phyloP scores from a whole-genome alignment of 2,329 filamentous ascomycete genomes.

The Camillea tinctor region DNA sequence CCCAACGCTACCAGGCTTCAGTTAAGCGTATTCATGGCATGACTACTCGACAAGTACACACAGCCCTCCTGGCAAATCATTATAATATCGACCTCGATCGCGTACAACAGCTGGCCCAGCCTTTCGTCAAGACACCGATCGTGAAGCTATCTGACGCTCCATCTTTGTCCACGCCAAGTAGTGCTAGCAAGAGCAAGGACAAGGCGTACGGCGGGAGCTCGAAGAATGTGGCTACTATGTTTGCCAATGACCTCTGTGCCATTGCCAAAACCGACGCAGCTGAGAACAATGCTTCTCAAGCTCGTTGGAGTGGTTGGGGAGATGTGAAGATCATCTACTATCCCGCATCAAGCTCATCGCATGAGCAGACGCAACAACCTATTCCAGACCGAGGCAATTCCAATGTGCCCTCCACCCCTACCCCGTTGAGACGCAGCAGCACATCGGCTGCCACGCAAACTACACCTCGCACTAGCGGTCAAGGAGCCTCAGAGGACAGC shows the following conservation, averaged over 20 bases:
- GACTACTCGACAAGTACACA: constrained; percentile 64
- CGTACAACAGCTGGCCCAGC: constrained; percentile 77
- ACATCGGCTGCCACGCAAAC: constrained; percentile 49
- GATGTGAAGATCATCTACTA: constrained; percentile 82
- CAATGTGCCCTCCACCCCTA: constrained; percentile 67
- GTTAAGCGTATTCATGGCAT: constrained; percentile 69
- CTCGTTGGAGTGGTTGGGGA: constrained; percentile 74
- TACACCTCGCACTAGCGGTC: constrained; percentile 33
- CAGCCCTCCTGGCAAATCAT: constrained; percentile 76
- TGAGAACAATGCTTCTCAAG: constrained; percentile 27
- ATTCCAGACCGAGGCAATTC: constrained; percentile 35
- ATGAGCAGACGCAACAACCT: constrained; percentile 24
- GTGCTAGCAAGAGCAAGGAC: constrained; percentile 73
- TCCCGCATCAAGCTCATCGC: constrained; percentile 41
- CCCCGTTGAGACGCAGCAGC: constrained; percentile 68
- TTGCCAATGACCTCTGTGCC: constrained; percentile 81
- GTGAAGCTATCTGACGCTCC: constrained; percentile 49
- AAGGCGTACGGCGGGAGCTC: constrained; percentile 47
- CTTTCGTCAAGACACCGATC: constrained; percentile 73
- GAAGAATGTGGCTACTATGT: constrained; percentile 57
- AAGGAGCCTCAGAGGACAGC: constrained; percentile 48
- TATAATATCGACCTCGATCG: constrained; percentile 78
- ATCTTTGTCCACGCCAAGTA: constrained; percentile 52
- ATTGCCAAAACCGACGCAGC: constrained; percentile 61
- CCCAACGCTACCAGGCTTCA: constrained; percentile 88